phyloP scores from a whole-genome alignment of 148 eudicot genomes.

The Fallopia convolvulus region DNA sequence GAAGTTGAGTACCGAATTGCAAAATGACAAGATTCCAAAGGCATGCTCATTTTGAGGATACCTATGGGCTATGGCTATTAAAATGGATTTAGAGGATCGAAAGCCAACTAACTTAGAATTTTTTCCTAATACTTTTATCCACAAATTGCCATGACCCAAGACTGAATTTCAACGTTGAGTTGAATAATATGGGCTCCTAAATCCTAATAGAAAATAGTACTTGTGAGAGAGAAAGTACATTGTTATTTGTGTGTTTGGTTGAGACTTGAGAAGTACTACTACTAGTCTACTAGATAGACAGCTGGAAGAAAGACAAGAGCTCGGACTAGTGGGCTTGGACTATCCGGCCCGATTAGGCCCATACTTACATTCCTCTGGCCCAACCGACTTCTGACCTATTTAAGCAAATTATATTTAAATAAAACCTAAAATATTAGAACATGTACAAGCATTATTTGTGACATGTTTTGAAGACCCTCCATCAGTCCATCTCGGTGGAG shows the following conservation, averaged over 20 bases:
- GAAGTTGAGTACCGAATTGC: not conserved
- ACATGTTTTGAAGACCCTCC: too few species aligned
- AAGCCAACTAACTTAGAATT: not conserved
- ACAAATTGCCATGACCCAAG: not conserved
- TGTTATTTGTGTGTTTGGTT: not conserved
- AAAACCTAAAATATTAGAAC: too few species aligned
- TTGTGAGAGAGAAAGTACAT: not conserved
- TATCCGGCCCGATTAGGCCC: not conserved
- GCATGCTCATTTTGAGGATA: not conserved
- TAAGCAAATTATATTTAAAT: too few species aligned
- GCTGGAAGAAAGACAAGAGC: not conserved
- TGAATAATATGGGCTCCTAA: not conserved
- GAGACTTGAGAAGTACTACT: not conserved
- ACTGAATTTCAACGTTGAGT: slow-evolving; percentile 2
- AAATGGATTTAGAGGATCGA: not conserved
- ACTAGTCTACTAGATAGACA: not conserved
- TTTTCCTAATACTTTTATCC: not conserved
- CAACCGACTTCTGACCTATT: not conserved
- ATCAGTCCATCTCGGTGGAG: too few species aligned
- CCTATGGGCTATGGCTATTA: not conserved
- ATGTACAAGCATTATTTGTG: too few species aligned
- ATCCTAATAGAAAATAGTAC: too few species aligned
- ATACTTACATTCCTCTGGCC: not conserved
- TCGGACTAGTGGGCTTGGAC: not conserved
- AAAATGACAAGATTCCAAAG: not conserved